Percentiles rank a stretch among this genome's conserved stretches.
phyloP scores from a whole-genome alignment of 2,329 filamentous ascomycete species.

The Talaromyces islandicus region DNA sequence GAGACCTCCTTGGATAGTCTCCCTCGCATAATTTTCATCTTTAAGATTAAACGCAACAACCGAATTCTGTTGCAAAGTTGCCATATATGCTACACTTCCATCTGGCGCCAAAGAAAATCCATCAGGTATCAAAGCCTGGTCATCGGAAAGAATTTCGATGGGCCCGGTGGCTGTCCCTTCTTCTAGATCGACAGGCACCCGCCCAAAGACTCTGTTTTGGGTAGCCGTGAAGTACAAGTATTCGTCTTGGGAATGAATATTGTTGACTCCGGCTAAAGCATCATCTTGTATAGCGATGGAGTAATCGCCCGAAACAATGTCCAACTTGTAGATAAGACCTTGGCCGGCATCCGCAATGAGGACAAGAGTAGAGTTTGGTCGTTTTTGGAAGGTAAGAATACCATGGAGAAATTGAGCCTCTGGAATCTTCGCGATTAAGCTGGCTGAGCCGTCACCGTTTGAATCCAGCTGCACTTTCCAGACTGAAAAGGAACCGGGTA shows the following conservation, averaged over 20 bases:
- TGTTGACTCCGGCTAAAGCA: conserved; percentile 14
- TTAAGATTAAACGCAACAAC: conserved; percentile 11
- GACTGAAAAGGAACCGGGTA: conserved; percentile 11
- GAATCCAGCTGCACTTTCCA: conserved; percentile 14
- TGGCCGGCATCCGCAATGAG: conserved; percentile 13
- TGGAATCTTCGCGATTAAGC: conserved; percentile 11
- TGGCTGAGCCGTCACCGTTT: neutral
- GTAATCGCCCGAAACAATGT: conserved; percentile 11
- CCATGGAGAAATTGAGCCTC: conserved; percentile 14
- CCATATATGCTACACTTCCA: conserved; percentile 13
- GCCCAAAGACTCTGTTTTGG: conserved; percentile 14
- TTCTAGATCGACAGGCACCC: conserved; percentile 13
- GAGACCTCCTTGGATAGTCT: conserved; percentile 4
- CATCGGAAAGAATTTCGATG: conserved; percentile 12
- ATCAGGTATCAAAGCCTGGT: conserved; percentile 11
- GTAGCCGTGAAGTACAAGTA: conserved; percentile 16
- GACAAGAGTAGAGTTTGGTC: conserved; percentile 6
- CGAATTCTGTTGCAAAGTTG: conserved; percentile 12
- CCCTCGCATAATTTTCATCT: conserved; percentile 2
- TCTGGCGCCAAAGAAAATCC: conserved; percentile 14
- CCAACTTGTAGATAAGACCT: conserved; percentile 13
- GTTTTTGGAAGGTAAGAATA: conserved; percentile 12
- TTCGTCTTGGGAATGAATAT: conserved; percentile 7
- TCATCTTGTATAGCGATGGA: conserved; percentile 12
- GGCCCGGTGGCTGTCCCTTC: conserved; percentile 13